Conservation (phyloP, 345 rosid species). For the Eucalyptus erythrocorys region DNA sequence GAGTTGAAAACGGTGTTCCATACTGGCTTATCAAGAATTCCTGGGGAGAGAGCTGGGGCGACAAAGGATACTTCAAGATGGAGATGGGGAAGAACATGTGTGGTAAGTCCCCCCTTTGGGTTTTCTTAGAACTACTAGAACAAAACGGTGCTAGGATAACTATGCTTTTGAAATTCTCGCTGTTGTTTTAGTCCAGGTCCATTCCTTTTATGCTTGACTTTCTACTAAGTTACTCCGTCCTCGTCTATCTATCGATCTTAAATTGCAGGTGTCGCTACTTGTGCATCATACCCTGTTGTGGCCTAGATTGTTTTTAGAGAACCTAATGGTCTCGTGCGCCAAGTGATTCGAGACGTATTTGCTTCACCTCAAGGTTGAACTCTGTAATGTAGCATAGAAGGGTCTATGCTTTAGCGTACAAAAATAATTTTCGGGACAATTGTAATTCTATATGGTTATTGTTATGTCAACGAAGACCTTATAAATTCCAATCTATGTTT, state of each 20-base stretch:
- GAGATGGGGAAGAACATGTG: constrained; percentile 95
- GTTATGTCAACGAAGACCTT: neutral
- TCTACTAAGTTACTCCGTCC: neutral
- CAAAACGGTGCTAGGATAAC: neutral
- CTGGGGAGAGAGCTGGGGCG: constrained; percentile 81
- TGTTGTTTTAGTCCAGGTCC: neutral
- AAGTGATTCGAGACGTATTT: neutral
- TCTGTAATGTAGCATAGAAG: neutral
- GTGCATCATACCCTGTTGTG: constrained; percentile 15
- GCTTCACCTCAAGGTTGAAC: neutral
- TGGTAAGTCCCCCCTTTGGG: constrained; percentile 34
- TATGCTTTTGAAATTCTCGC: neutral
- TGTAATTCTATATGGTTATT: neutral
- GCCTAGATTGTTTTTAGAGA: neutral
- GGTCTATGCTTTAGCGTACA: neutral
- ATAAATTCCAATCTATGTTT: neutral
- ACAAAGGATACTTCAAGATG: constrained; percentile 84
- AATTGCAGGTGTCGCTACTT: constrained; percentile 75
- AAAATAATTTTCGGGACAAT: neutral
- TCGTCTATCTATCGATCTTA: neutral
- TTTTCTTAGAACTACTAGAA: neutral
- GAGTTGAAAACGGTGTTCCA: constrained; percentile 66
- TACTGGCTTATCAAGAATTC: constrained; percentile 96
- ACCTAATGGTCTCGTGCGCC: neutral
- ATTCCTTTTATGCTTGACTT: neutral